phyloP scores from a whole-genome alignment of 179 eudicot genomes.

The Corrigiola litoralis region DNA sequence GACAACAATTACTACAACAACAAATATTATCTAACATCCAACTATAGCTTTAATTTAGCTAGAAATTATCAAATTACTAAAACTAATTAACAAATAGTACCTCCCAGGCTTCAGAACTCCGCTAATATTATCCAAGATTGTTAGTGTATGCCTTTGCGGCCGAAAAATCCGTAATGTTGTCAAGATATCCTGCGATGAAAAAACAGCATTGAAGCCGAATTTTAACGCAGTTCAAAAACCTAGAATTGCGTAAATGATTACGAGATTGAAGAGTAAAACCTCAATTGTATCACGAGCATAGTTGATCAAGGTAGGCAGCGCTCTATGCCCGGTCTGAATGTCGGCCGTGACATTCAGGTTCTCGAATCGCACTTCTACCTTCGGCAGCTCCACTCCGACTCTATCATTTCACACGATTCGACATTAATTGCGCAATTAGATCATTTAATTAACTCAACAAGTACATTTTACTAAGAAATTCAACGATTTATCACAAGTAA shows the following conservation, averaged over 20 bases:
- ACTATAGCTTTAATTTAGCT: too few species aligned
- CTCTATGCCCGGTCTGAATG: conserved; percentile 74
- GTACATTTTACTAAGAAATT: too few species aligned
- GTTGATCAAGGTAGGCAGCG: conserved; percentile 77
- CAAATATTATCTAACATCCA: too few species aligned
- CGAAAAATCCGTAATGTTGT: conserved; percentile 46
- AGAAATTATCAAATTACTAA: background rate
- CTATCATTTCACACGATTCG: conserved; percentile 28
- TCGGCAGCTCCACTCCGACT: conserved; percentile 71
- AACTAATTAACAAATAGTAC: conserved; percentile 28
- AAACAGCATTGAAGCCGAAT: background rate
- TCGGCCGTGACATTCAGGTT: conserved; percentile 47
- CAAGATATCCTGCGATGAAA: conserved; percentile 39
- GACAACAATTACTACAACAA: too few species aligned
- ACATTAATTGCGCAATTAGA: background rate
- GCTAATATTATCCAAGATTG: conserved; percentile 55
- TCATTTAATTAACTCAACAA: background rate
- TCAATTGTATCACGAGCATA: conserved; percentile 58
- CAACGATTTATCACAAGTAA: too few species aligned
- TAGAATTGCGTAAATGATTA: background rate
- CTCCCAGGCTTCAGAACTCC: conserved; percentile 82
- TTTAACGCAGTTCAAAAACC: background rate
- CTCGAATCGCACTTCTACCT: conserved; percentile 76
- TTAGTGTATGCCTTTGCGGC: conserved; percentile 50
- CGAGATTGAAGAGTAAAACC: conserved; percentile 27